phyloP scores from a whole-genome alignment of 768 basidiomycete genomes.

The Coprinopsis sp. region DNA sequence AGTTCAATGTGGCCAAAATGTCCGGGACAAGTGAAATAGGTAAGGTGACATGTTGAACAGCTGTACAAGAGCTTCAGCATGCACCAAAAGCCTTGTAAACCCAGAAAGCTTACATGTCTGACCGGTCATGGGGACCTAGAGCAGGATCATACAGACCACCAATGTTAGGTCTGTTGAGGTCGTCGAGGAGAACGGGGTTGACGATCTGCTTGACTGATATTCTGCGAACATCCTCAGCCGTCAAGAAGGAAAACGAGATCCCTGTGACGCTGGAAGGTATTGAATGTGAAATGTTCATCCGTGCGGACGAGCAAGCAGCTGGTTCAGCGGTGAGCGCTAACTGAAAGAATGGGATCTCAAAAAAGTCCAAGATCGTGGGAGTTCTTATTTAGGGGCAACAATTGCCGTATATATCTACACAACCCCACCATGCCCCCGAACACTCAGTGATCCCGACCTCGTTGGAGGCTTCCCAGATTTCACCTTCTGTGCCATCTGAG shows the following conservation, averaged over 20 bases:
- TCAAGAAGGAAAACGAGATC: constrained; percentile 90
- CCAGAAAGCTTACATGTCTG: constrained; percentile 74
- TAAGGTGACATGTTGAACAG: constrained; percentile 89
- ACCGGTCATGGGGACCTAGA: constrained; percentile 82
- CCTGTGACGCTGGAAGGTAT: constrained; percentile 81
- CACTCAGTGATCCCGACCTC: no score
- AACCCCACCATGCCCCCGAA: no score
- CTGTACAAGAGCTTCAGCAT: constrained; percentile 37
- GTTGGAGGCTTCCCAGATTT: constrained; percentile 58
- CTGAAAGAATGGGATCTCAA: not conserved
- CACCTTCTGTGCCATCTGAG: constrained; percentile 75
- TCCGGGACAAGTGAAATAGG: constrained; percentile 93
- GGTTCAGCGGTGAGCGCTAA: no score
- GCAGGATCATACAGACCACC: constrained; percentile 95
- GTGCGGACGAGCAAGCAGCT: constrained; percentile 1
- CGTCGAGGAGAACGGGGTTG: constrained; percentile 90
- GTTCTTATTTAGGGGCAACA: no score
- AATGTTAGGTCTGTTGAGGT: constrained; percentile 84
- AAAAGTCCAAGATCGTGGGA: no score
- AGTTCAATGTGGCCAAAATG: constrained; percentile 98
- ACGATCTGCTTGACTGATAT: constrained; percentile 98
- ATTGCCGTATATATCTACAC: no score
- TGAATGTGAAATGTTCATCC: constrained; percentile 89
- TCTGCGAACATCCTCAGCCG: constrained; percentile 79
- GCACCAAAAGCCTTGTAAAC: constrained; percentile 1